phyloP scores from a whole-genome alignment of 306 rosid species.

The Parietaria judaica region DNA sequence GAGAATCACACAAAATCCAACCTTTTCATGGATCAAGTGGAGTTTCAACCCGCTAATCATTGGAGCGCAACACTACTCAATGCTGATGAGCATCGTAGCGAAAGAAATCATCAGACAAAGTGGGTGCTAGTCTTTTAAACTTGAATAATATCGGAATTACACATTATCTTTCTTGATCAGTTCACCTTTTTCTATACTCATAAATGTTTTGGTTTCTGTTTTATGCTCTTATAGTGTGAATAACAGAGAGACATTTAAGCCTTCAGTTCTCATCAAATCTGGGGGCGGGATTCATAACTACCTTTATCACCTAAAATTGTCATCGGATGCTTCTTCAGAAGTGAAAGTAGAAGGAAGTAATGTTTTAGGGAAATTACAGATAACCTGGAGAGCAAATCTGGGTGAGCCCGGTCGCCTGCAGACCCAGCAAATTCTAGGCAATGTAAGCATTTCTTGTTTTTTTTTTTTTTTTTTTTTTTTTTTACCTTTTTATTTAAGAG shows the following conservation, averaged over 20 bases:
- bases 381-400: conserved; percentile 96
- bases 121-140: conserved; percentile 24
- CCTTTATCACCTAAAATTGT: conserved; percentile 67
- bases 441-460: conserved; percentile 54
- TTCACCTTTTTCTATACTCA: background rate
- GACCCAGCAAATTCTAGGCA: conserved; percentile 94
- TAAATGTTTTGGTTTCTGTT: conserved; percentile 6
- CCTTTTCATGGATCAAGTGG: conserved; percentile 99
- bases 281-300: conserved; percentile 91
- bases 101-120: conserved; percentile 44
- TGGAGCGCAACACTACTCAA: conserved; percentile 70
- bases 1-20: conserved; percentile 96
- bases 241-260: conserved; percentile 62
- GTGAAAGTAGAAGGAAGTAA: conserved; percentile 84
- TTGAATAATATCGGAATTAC: conserved; percentile 4
- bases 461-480: too few relatives aligned
- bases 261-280: conserved; percentile 68
- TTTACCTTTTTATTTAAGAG: background rate
- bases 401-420: conserved; percentile 98
- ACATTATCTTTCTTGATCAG: conserved; percentile 11
- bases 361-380: conserved; percentile 93
- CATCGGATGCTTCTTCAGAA: conserved; percentile 46
- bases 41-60: conserved; percentile 81
- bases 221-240: conserved; percentile 7
- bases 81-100: conserved; percentile 53